Percentiles rank a stretch among this genome's conserved stretches.
phyloP scores from a whole-genome alignment of 768 basidiomycete species.

The Trametes sanguinea region DNA sequence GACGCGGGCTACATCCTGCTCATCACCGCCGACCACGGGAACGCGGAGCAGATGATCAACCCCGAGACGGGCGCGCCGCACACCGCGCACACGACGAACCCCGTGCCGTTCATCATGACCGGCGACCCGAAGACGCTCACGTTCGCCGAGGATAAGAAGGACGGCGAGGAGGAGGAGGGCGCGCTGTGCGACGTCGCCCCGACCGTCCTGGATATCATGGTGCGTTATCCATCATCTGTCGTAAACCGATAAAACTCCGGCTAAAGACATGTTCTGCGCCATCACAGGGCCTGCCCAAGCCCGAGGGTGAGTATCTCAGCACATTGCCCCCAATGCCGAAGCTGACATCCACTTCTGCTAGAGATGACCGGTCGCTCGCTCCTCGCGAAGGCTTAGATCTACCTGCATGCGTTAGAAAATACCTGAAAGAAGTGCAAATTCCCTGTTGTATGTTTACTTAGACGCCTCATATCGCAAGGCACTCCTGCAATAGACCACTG shows the following conservation, averaged over 20 bases:
- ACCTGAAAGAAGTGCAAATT: conserved; percentile 4
- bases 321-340: background rate
- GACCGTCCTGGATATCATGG: conserved; percentile 80
- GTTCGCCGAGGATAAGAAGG: conserved; percentile 54
- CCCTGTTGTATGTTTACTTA: conserved; percentile 12
- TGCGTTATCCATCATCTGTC: conserved; percentile 18
- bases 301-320: conserved; percentile 52
- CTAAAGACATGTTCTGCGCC: background rate
- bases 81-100: conserved; percentile 90
- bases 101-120: conserved; percentile 88
- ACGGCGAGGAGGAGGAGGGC: conserved; percentile 55
- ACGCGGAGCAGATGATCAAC: conserved; percentile 94
- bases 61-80: conserved; percentile 81
- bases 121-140: conserved; percentile 57
- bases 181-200: conserved; percentile 91
- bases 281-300: conserved; percentile 59
- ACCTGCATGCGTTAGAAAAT: conserved; percentile 4
- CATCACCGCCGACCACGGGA: conserved; percentile 93
- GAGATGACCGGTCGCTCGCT: conserved; percentile 36
- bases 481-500: background rate
- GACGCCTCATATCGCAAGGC: background rate
- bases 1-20: conserved; percentile 84
- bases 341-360: conserved; percentile 12
- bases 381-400: conserved; percentile 26
- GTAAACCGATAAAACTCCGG: background rate